phyloP scores from a whole-genome alignment of 2,329 filamentous ascomycete genomes.

The Aureobasidium sp. region DNA sequence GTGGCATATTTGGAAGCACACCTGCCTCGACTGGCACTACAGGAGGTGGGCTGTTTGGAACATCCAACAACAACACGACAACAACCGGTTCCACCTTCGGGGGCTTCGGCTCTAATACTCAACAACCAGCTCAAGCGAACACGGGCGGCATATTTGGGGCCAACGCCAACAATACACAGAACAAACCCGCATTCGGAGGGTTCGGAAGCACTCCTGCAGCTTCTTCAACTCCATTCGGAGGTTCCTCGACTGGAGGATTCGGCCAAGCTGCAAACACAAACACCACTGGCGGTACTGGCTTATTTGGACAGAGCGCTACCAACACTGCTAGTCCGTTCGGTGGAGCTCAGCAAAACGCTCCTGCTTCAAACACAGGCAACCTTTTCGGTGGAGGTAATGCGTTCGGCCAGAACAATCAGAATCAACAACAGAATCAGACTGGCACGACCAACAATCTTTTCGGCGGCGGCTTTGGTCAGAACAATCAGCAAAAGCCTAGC shows the following conservation, averaged over 20 bases:
- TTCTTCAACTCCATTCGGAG: constrained; percentile 34
- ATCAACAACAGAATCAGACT: constrained; percentile 15
- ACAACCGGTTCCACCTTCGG: too few relatives aligned
- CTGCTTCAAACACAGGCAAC: constrained; percentile 29
- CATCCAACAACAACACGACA: constrained; percentile 19
- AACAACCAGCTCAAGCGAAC: too few relatives aligned
- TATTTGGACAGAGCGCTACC: constrained; percentile 28
- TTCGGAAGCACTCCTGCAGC: constrained; percentile 35
- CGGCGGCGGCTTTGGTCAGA: constrained; percentile 16
- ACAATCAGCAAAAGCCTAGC: constrained; percentile 21
- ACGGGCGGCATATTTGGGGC: too few relatives aligned
- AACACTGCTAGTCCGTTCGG: constrained; percentile 25
- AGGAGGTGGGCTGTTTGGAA: constrained; percentile 26
- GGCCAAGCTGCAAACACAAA: constrained; percentile 34
- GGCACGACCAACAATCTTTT: background rate
- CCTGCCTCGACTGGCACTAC: constrained; percentile 21
- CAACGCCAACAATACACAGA: too few relatives aligned
- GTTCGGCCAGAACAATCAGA: constrained; percentile 25
- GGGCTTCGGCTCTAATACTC: too few relatives aligned
- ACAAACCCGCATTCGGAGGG: too few relatives aligned
- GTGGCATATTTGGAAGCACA: constrained; percentile 24
- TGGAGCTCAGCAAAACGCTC: constrained; percentile 18
- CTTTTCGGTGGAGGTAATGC: constrained; percentile 35
- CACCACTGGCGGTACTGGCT: constrained; percentile 21
- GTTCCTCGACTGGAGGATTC: constrained; percentile 22